Evolutionary conservation across 2,329 filamentous ascomycete species (phyloP), one percentile per base, ranked within the genome.

Genomic region (Aspergillus sp.): DNA sequence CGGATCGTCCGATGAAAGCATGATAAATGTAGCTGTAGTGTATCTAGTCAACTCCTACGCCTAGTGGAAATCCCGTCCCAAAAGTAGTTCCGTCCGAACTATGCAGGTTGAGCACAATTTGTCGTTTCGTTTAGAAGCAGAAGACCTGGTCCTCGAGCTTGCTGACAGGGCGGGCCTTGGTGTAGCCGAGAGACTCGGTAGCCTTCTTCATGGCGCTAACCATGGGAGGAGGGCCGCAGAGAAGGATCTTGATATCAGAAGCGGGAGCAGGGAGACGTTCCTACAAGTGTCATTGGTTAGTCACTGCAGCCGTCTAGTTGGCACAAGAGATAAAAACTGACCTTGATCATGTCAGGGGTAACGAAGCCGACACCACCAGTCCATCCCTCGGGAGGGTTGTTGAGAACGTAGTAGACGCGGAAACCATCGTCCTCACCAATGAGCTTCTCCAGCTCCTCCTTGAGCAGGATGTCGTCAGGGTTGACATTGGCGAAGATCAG

Each of bases 81-180:
- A 53, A 24, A 46, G 3, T 39, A 15, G 15, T 40, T 17, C 7
- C 39, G 19, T 19, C 19, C 13, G 15, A 12, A 7, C 4, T 42
- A 46, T 46, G 42, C 51, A 42, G 42, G 22, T 20, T 34, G 19
- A n/a, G 51, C 30, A 46, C 47, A 44, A 5, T 52, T 51, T 20
- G 17, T 17, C 27, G 5, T 27, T 44, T 39, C 27, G 45, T 55
- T 78, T 89, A 92, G 79, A 99, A 99, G 72, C 91, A 92, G 81
- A 99, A 99, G 66, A 99, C 91, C 78, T 98, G 95, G 76, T 99
- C 95, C 74, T 93, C 90, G 54, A 98, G 87, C 86, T 98, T 98
- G 87, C 93, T 97, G 69, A 98, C 93, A 45, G 93, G 91, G 61
- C 88, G 86, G 42, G 95, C 90, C 84, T 98, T 98, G 72, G 90